Evolutionary conservation across 129 eudicot species (phyloP), one percentile per base, ranked within the genome.

Genomic region (Tanacetum coccineum): DNA sequence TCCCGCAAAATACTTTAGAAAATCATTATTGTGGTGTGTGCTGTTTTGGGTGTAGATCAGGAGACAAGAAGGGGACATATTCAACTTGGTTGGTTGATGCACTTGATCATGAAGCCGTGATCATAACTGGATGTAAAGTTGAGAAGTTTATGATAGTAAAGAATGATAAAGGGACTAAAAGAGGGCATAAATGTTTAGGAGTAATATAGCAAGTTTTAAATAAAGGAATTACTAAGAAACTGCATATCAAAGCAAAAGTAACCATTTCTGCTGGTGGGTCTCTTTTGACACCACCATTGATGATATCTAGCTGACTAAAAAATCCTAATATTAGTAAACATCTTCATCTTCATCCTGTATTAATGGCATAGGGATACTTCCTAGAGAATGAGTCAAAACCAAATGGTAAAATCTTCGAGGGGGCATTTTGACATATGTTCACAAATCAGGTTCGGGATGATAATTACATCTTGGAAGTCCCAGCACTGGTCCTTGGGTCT

Each of bases 71-170:
- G 56, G 95, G 96, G 50, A 81, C 98, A 0, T 95, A 92, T 59
- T 77, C 87, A 1, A 92, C 95, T 30, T 92, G 98, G 98, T 81
- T 92, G 47, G 98, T 92, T 20, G 98, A 92, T 66, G 96, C 98
- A 0, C 96, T 92, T 42, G 75, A 76, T 32, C 73, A 53, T 32
- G 94, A 90, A 8, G 95, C 90, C 4, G 94, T 87, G 63, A 91
- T 91, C 78, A 77, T 91, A 39, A 81, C 94, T 0, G 97, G 95
- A 64, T 77, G 87, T 79, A 83, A 83, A 81, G 97, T 90, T 0
- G 90, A 87, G 72, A 81, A 68, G 4, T 70, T 87, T 51, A 0
- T 91, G 3, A 30, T 87, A 3, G 71, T 59, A 18, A 62, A 78
- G 56, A 87, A 78, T 60, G 20, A 49, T 4, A 3, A 57, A 14